phyloP scores from a whole-genome alignment of 495 filamentous ascomycete species.

The Trichoderma erinaceum region DNA sequence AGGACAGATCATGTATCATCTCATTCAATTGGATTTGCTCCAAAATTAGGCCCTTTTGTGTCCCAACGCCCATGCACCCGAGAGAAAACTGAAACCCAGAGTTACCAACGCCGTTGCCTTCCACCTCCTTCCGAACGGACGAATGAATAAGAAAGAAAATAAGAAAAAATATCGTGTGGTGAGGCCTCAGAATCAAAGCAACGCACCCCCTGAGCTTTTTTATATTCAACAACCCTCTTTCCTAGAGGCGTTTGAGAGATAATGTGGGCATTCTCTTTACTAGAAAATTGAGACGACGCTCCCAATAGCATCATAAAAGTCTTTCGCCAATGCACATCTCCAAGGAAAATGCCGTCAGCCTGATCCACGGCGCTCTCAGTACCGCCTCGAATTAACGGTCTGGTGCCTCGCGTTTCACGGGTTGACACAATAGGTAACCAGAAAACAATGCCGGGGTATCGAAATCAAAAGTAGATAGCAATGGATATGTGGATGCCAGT shows the following conservation, averaged over 20 bases:
- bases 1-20: slow-evolving; percentile 12
- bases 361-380: not conserved
- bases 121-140: not conserved
- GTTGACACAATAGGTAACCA: not conserved
- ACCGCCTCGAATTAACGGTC: not conserved
- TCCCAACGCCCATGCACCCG: not conserved
- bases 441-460: not conserved
- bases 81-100: not conserved
- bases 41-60: slow-evolving; percentile 4
- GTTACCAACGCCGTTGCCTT: not conserved
- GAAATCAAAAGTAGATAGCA: not conserved
- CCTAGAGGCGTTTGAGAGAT: not conserved
- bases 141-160: not conserved
- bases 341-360: not conserved
- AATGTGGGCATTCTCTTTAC: not conserved
- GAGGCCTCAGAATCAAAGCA: not conserved
- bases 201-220: not conserved
- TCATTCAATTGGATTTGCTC: not conserved
- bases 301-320: not conserved
- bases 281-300: not conserved
- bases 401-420: not conserved
- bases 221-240: not conserved
- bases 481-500: not conserved
- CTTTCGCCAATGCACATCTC: not conserved
- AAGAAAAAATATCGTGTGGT: not conserved